phyloP scores from a whole-genome alignment of 805 yeast genomes.

The Metschnikowia cerradonensis region DNA sequence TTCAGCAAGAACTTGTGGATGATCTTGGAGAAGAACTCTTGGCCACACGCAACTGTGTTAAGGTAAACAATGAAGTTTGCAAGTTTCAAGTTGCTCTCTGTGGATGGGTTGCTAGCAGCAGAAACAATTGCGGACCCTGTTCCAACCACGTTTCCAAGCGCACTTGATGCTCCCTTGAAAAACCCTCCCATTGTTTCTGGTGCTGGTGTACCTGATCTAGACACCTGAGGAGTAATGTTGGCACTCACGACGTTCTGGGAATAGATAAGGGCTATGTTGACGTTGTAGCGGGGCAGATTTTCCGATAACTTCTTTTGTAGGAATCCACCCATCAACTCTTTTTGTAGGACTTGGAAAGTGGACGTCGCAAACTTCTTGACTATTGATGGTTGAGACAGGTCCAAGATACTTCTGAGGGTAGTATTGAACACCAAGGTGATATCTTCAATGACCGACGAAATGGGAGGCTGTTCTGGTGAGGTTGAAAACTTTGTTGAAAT shows the following conservation, averaged over 20 bases:
- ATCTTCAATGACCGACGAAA: conserved; percentile 86
- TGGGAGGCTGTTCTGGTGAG: conserved; percentile 58
- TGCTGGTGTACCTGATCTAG: conserved; percentile 31
- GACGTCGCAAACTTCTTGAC: conserved; percentile 53
- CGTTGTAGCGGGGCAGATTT: conserved; percentile 40
- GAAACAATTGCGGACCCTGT: conserved; percentile 21
- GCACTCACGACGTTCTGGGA: conserved; percentile 11
- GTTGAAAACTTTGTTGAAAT: conserved; percentile 18
- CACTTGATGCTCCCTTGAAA: conserved; percentile 43
- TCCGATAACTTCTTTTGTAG: conserved; percentile 32
- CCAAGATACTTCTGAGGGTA: conserved; percentile 59
- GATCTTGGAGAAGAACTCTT: conserved; percentile 53
- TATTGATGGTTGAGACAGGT: conserved; percentile 62
- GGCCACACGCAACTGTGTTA: conserved; percentile 67
- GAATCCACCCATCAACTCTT: conserved; percentile 57
- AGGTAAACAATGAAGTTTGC: conserved; percentile 62
- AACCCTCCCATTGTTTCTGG: conserved; percentile 37
- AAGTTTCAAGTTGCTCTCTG: conserved; percentile 45
- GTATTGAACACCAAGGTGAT: conserved; percentile 68
- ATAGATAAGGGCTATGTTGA: conserved; percentile 17
- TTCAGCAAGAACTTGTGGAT: conserved; percentile 36
- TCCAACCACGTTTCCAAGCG: conserved; percentile 42
- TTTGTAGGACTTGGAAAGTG: conserved; percentile 56
- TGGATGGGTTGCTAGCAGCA: conserved; percentile 23
- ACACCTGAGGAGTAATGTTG: conserved; percentile 20